Percentiles rank a stretch among this genome's conserved stretches.
Conservation (phyloP, 139 green algal species). For the Chlamydomonas schloesseri region DNA sequence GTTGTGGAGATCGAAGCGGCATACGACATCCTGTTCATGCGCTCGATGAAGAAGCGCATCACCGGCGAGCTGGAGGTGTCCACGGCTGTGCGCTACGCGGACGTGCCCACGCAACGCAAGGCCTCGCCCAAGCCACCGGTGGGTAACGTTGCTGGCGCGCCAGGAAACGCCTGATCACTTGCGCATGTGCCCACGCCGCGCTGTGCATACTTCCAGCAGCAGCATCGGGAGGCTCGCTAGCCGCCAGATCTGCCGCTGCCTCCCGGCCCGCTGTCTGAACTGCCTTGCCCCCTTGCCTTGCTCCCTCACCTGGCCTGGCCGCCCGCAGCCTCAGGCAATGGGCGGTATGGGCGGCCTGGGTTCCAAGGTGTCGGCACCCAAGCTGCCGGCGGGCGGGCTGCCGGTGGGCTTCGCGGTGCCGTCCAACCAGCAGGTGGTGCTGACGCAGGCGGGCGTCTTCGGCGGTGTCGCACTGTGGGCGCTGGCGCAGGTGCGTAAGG, state of each 20-base stretch:
- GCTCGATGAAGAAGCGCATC: slow-evolving; percentile 78
- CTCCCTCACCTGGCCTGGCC: background rate
- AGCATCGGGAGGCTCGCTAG: too few species aligned
- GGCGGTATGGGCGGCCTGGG: background rate
- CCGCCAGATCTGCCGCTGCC: too few species aligned
- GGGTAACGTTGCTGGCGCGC: too few species aligned
- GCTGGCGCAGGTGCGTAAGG: slow-evolving; percentile 47
- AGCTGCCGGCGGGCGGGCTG: slow-evolving; percentile 29
- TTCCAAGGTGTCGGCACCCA: slow-evolving; percentile 11
- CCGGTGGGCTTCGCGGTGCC: slow-evolving; percentile 28
- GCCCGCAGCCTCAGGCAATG: background rate
- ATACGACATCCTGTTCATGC: slow-evolving; percentile 80
- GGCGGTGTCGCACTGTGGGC: slow-evolving; percentile 61
- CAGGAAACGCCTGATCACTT: too few species aligned
- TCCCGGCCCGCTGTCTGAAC: too few species aligned
- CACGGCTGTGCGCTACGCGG: slow-evolving; percentile 63
- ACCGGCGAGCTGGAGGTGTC: slow-evolving; percentile 72
- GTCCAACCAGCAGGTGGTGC: background rate
- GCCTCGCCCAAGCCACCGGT: slow-evolving; percentile 5
- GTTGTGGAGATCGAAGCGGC: slow-evolving; percentile 36
- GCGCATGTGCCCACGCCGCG: too few species aligned
- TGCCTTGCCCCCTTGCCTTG: too few species aligned
- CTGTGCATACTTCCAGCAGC: too few species aligned
- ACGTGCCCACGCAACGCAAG: slow-evolving; percentile 48
- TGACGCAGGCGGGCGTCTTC: background rate